Evolutionary conservation across 352 stramenopile species (phyloP), one percentile per base, ranked within the genome.

Genomic region (Pythium aquatile): DNA sequence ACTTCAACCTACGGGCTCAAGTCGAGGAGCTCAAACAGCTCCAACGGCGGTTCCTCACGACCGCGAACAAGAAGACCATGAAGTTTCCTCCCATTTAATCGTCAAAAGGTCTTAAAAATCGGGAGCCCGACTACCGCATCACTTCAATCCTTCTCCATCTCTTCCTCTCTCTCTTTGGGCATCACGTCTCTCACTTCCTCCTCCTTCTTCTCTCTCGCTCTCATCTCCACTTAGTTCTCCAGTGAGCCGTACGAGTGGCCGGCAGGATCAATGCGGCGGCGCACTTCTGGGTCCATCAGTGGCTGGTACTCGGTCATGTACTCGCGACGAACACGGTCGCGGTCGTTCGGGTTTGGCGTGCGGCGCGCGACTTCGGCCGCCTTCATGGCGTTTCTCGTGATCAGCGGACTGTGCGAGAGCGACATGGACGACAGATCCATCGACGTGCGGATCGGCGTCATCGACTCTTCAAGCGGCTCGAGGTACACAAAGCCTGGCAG

Each of bases 301-400:
- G 81, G 82, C 72, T 94, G 85, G 66, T 91, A 94, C 73, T 94
- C 85, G 29, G 85, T 94, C 83, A 94, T 93, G 61, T 89, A 94
- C 57, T 94, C 85, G 58, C 85, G 83, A 26, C 85, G 79, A 52
- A 94, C 85, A 58, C 85, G 85, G 20, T 94, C 82, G 37, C 85
- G 85, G 61, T 94, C 85, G 53, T 87, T 85, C 9, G 78, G 66
- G 70, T 94, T 89, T 1, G 86, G 86, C 59, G 86, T 95, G 35
- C 86, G 76, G 39, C 86, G 76, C 13, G 83, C 84, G 47, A 93
- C 88, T 49, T 95, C 86, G 3, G 84, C 84, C 14, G 84, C 86
- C 55, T 93, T 95, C 71, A 93, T 83, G 17, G 86, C 86, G 39
- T 93, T 93, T 53, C 82, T 77, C 35, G 83, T 90, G 67, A 95